Evolutionary conservation across 208 protist species (phyloP).

Genomic region (Crithidia thermophila): DNA sequence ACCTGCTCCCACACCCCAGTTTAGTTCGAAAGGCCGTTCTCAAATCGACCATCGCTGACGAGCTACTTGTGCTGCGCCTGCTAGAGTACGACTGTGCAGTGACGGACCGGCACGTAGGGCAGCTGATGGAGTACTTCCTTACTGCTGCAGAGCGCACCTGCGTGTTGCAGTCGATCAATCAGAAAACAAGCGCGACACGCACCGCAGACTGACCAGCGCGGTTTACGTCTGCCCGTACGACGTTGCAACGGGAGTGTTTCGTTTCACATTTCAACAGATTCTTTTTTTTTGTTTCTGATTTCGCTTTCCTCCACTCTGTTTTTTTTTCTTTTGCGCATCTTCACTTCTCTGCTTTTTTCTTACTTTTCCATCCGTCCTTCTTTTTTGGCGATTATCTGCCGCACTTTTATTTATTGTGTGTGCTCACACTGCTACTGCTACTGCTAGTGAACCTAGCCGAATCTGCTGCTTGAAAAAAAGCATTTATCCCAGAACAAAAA

Average conservation of each 20-base stretch:
- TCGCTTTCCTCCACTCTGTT: neutral
- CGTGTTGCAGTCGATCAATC: conserved; percentile 24
- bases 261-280: neutral
- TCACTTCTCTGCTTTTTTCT: neutral
- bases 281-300: neutral
- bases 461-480: too few relatives aligned
- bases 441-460: too few relatives aligned
- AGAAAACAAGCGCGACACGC: conserved; percentile 2
- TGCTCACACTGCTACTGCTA: too few relatives aligned
- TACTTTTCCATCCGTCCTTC: neutral
- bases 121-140: conserved; percentile 67
- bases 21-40: conserved; percentile 19
- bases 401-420: too few relatives aligned
- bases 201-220: neutral
- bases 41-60: conserved; percentile 22
- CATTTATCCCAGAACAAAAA: too few relatives aligned
- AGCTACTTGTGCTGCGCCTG: conserved; percentile 34
- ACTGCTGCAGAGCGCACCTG: conserved; percentile 39
- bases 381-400: neutral
- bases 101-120: conserved; percentile 21
- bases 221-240: too few relatives aligned
- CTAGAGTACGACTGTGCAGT: conserved; percentile 69
- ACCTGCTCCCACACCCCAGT: conserved; percentile 45
- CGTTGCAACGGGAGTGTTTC: too few relatives aligned
- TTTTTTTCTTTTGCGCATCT: neutral